Evolutionary conservation across 2,329 filamentous ascomycete genomes (phyloP).

Genomic region (Seiridium cupressi): DNA sequence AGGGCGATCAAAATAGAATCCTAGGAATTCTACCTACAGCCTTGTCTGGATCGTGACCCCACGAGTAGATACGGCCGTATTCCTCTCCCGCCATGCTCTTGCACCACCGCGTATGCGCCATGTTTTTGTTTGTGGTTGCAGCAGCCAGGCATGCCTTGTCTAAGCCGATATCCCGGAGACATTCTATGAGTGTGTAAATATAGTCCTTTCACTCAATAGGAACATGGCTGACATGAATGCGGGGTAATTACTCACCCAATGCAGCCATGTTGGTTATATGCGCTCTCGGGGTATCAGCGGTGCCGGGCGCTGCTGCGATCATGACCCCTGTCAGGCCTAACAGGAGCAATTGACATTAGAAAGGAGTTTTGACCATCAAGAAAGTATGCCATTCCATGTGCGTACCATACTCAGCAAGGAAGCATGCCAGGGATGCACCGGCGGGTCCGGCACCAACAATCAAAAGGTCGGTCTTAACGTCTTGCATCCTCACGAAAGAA

Average conservation of each 20-base stretch:
- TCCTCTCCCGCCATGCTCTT: conserved; percentile 51
- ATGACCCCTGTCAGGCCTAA: conserved; percentile 51
- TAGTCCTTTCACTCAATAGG: too few relatives aligned
- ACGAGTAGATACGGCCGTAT: conserved; percentile 47
- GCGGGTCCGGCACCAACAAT: conserved; percentile 33
- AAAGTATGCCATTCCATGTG: neutral
- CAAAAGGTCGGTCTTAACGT: conserved; percentile 33
- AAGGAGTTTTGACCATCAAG: neutral
- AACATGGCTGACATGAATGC: too few relatives aligned
- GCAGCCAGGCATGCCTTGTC: conserved; percentile 37
- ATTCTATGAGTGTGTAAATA: conserved; percentile 34
- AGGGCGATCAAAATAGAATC: neutral
- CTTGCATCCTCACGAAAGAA: neutral
- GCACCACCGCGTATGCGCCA: conserved; percentile 52
- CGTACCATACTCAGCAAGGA: conserved; percentile 18
- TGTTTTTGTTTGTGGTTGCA: conserved; percentile 35
- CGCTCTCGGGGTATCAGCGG: conserved; percentile 55
- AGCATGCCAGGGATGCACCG: conserved; percentile 17
- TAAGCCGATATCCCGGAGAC: conserved; percentile 49
- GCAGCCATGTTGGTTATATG: conserved; percentile 61
- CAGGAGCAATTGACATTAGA: neutral
- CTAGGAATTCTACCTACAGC: neutral
- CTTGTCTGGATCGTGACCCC: conserved; percentile 45
- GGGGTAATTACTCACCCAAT: conserved; percentile 28
- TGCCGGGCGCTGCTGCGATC: conserved; percentile 45